Base-by-base conservation (phyloP, 148 eudicot genomes). In the Vaccinium vitisidaea region DNA sequence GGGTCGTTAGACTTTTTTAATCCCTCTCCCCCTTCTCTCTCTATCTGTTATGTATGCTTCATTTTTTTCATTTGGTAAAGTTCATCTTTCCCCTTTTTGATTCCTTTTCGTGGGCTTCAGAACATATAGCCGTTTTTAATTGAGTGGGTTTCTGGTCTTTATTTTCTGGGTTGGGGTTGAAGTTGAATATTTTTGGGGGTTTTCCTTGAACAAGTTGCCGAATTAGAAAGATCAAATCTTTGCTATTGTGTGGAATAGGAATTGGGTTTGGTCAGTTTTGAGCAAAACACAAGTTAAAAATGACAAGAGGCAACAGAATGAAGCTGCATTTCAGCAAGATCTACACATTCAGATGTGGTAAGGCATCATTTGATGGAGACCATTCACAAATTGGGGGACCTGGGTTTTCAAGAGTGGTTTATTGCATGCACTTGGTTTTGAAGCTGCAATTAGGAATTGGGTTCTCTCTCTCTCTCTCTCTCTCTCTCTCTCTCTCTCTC, bases 391-490 rank as follows among this genome's bases (percentile, higher is more conserved):
- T 97, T 81, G 99, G 99, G 63, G 93, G 95, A 5, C 98, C 96
- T 61, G 98, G 99, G 1, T 97, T 92, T 83, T 95, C 98, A 23
- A 93, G 98, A 82, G 90, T 92, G 18, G 98, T 95, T n/a, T 93
- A 77, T 86, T 90, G 98, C 84, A 95, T 94, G 91, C 92, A n/a
- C 70, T 11, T 50, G 61, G 89, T 25, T 87, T 84, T 48, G 94
- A 93, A 27, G 77, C 90, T 16, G 67, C 75, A 77, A 84, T 85
- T 48, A 83, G 88, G 46, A 80, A 87, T 1, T 32, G 36, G 36
- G 36, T 32, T 32, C 1, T 2, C 36, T 32, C 36, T 30, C 32
- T 30, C 32, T 30, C 30, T 30, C 30, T 30, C 30, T 30, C 30
- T 30, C 30, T 30, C 30, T 30, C 32, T 30, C 32, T 30, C 32